Conservation (phyloP, 2,329 filamentous ascomycete species). For the Fusarium concolor region DNA sequence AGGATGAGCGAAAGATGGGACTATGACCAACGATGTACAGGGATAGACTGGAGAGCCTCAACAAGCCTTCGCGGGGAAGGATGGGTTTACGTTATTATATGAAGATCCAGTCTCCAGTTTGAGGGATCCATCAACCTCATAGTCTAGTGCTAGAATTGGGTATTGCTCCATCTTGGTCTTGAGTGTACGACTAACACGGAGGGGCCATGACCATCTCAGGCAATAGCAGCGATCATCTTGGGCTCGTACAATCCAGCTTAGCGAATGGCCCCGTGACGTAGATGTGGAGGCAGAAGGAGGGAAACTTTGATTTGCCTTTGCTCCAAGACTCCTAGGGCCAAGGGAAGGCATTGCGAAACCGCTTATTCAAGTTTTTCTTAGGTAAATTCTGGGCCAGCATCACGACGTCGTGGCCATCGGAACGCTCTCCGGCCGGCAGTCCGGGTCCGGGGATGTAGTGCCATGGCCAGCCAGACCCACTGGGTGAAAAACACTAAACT, state of each 20-base stretch:
- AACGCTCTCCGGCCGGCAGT: conserved; percentile 27
- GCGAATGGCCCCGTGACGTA: conserved; percentile 34
- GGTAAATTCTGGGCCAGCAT: conserved; percentile 29
- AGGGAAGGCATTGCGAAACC: conserved; percentile 36
- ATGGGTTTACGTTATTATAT: conserved; percentile 35
- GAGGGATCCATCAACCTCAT: conserved; percentile 18
- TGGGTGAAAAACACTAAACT: conserved; percentile 27
- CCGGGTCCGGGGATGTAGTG: conserved; percentile 9
- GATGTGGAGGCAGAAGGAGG: conserved; percentile 37
- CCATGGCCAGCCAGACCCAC: conserved; percentile 13
- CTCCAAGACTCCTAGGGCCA: too few relatives aligned
- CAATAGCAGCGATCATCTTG: conserved; percentile 38
- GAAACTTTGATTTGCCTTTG: too few relatives aligned
- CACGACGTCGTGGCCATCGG: conserved; percentile 31
- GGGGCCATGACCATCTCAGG: conserved; percentile 27
- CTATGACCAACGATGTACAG: conserved; percentile 24
- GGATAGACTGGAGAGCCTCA: conserved; percentile 22
- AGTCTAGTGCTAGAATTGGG: conserved; percentile 3
- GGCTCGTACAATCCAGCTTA: conserved; percentile 26
- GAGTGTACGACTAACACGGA: conserved; percentile 22
- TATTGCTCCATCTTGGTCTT: not conserved
- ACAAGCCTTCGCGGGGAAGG: conserved; percentile 29
- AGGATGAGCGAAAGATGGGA: conserved; percentile 20
- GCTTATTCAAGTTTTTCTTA: conserved; percentile 37
- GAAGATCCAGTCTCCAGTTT: not conserved